phyloP scores from a whole-genome alignment of 139 green algal species.

The Mesostigma viride region DNA sequence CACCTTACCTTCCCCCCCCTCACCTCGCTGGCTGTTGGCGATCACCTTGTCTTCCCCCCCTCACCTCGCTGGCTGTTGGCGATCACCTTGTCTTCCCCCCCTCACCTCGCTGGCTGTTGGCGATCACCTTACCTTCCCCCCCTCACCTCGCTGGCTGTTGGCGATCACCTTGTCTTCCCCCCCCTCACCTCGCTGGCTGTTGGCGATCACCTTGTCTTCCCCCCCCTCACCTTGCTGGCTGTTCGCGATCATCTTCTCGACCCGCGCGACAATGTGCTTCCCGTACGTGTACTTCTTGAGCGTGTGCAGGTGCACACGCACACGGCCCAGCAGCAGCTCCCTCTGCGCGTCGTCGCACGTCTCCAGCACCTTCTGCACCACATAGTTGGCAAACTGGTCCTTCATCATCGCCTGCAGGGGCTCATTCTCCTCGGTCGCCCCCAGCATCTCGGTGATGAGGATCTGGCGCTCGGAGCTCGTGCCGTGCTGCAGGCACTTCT shows the following conservation, averaged over 20 bases:
- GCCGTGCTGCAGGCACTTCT: slow-evolving; percentile 71
- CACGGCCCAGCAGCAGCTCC: slow-evolving; percentile 50
- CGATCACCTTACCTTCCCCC: no score
- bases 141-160: no score
- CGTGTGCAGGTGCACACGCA: slow-evolving; percentile 56
- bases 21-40: no score
- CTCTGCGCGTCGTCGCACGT: slow-evolving; percentile 59
- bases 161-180: no score
- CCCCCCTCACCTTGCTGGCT: no score
- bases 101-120: no score
- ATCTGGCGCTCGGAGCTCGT: slow-evolving; percentile 41
- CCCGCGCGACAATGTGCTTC: slow-evolving; percentile 82
- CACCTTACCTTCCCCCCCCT: no score
- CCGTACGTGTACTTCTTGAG: slow-evolving; percentile 78
- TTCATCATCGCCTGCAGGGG: slow-evolving; percentile 68
- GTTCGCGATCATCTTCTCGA: slow-evolving; percentile 60
- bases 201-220: no score
- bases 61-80: no score
- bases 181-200: no score
- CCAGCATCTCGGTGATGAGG: slow-evolving; percentile 57
- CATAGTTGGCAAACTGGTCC: slow-evolving; percentile 66
- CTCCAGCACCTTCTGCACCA: slow-evolving; percentile 46
- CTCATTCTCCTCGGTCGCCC: slow-evolving; percentile 32
- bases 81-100: no score
- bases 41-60: no score